A percentile compares a stretch with the other conserved stretches of the same genome.
phyloP scores from a whole-genome alignment of 2,329 filamentous ascomycete genomes.

The Xylaria digitata region DNA sequence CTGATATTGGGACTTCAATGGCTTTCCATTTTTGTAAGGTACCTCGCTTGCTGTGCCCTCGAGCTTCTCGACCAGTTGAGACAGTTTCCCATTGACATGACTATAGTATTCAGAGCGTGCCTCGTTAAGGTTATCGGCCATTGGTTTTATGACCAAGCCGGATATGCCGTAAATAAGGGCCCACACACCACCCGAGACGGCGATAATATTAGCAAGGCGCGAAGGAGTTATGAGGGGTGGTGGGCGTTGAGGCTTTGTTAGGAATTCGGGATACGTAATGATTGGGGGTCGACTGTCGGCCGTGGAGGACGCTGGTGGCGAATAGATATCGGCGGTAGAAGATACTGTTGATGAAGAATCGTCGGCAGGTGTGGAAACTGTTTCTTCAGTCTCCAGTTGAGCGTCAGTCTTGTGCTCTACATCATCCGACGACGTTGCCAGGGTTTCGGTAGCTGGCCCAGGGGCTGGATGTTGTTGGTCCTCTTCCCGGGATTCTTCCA shows the following conservation, averaged over 20 bases:
- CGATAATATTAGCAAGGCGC: slow-evolving; percentile 69
- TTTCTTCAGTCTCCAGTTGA: slow-evolving; percentile 12
- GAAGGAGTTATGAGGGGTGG: slow-evolving; percentile 72
- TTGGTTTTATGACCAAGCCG: slow-evolving; percentile 74
- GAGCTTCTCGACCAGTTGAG: slow-evolving; percentile 61
- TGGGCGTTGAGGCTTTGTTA: slow-evolving; percentile 65
- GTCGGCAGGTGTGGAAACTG: slow-evolving; percentile 11
- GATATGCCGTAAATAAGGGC: slow-evolving; percentile 76
- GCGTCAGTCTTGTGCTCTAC: slow-evolving; percentile 11
- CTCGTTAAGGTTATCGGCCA: slow-evolving; percentile 64
- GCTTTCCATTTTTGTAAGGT: slow-evolving; percentile 56
- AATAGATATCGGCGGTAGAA: slow-evolving; percentile 5
- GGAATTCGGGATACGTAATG: slow-evolving; percentile 77
- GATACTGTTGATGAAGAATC: slow-evolving; percentile 35
- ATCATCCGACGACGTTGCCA: slow-evolving; percentile 11
- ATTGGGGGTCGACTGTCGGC: slow-evolving; percentile 69
- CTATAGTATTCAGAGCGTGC: slow-evolving; percentile 65
- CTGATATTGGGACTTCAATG: slow-evolving; percentile 36
- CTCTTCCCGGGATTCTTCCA: slow-evolving; percentile 54
- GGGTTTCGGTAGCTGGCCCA: slow-evolving; percentile 20
- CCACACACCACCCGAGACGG: slow-evolving; percentile 67
- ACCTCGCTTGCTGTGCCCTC: slow-evolving; percentile 71
- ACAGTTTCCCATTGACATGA: slow-evolving; percentile 59
- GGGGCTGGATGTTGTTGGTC: slow-evolving; percentile 25
- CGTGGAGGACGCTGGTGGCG: slow-evolving; percentile 40